phyloP scores from a whole-genome alignment of 2,329 filamentous ascomycete species.

The Fusarium sp. region DNA sequence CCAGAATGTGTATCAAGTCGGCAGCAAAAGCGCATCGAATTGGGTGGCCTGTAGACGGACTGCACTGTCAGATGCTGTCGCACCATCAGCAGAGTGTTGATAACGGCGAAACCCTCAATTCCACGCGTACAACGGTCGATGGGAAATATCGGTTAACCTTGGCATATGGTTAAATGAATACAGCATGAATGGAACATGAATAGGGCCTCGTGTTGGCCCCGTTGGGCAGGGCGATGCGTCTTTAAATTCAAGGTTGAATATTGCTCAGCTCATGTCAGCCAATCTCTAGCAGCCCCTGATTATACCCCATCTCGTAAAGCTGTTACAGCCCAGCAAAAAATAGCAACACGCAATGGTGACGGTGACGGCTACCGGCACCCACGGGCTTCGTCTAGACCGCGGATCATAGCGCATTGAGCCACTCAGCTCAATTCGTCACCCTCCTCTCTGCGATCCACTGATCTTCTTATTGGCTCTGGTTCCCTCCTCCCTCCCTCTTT shows the following conservation, averaged over 20 bases:
- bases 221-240: neutral
- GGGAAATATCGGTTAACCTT: too few species aligned
- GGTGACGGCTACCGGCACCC: slow-evolving; percentile 22
- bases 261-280: neutral
- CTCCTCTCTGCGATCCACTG: slow-evolving; percentile 34
- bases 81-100: too few species aligned
- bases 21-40: too few species aligned
- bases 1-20: too few species aligned
- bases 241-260: neutral
- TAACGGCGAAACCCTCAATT: too few species aligned
- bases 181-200: neutral
- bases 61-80: too few species aligned
- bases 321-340: slow-evolving; percentile 12
- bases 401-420: slow-evolving; percentile 16
- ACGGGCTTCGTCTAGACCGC: slow-evolving; percentile 18
- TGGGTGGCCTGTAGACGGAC: too few species aligned
- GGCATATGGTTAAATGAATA: too few species aligned
- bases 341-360: slow-evolving; percentile 24
- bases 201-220: neutral
- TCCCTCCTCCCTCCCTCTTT: slow-evolving; percentile 25
- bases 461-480: slow-evolving; percentile 25
- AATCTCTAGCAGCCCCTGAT: slow-evolving; percentile 20
- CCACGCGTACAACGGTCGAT: too few species aligned
- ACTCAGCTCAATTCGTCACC: slow-evolving; percentile 34
- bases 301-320: slow-evolving; percentile 3